Percentiles rank a stretch among this genome's conserved stretches.
Evolutionary conservation across 768 basidiomycete genomes (phyloP).

Genomic region (Dioszegia crocea): DNA sequence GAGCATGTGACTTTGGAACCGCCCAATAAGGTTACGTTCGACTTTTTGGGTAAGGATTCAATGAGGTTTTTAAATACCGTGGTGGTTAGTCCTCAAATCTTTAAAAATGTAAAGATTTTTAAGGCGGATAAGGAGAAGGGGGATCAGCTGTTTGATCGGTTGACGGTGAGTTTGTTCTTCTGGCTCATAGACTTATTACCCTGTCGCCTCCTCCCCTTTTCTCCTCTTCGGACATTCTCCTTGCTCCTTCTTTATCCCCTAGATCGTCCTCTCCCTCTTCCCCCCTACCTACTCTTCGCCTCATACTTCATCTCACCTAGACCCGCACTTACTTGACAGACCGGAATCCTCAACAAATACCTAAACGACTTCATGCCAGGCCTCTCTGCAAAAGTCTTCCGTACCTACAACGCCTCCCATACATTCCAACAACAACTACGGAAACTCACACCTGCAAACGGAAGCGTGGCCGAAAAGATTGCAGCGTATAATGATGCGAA

Average conservation of each 20-base stretch:
- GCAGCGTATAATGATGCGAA: constrained; percentile 97
- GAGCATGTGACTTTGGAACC: constrained; percentile 91
- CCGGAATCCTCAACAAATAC: constrained; percentile 82
- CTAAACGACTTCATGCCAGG: constrained; percentile 92
- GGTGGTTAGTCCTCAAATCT: constrained; percentile 81
- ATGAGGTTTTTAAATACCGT: constrained; percentile 87
- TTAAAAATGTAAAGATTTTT: constrained; percentile 97
- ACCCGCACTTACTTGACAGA: constrained; percentile 54
- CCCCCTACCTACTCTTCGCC: background rate
- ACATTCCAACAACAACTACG: constrained; percentile 83
- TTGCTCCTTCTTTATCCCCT: background rate
- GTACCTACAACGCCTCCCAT: constrained; percentile 97
- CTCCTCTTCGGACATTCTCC: too few relatives aligned
- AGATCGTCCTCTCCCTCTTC: background rate
- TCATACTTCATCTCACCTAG: too few relatives aligned
- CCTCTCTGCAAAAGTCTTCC: constrained; percentile 97
- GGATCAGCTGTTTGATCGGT: constrained; percentile 89
- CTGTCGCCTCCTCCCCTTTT: background rate
- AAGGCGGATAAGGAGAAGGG: constrained; percentile 79
- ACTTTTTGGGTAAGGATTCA: constrained; percentile 98
- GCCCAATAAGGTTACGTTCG: constrained; percentile 83
- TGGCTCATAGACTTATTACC: background rate
- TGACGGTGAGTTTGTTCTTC: constrained; percentile 65
- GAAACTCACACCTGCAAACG: constrained; percentile 67
- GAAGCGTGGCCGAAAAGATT: constrained; percentile 87